Evolutionary conservation across 345 rosid species (phyloP), one percentile per base, ranked within the genome.

Genomic region (Psidium friedrichsthalianum): DNA sequence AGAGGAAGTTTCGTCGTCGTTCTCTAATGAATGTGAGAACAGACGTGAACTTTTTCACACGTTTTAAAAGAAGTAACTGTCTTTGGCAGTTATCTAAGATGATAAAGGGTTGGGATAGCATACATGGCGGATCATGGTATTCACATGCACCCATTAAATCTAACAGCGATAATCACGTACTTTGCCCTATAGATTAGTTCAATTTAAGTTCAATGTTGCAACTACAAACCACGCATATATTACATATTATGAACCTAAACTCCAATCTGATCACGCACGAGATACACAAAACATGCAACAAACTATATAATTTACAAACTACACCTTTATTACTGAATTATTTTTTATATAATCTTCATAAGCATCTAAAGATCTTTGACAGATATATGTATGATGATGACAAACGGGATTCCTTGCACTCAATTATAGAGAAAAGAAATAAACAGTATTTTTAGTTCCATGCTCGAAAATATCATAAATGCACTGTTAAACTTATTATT

Each of bases 301-400:
- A 15, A 8, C 12, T 2, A 64, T 7, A 64, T 29, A 16, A 64
- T 6, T 64, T 64, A 2, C 5, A 29, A 61, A 61, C 3, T 29
- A 29, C 29, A 61, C 3, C 55, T 5, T 5, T 53, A 2, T 53
- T 21, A 5, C 15, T 53, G 55, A 53, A 14, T 0, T 15, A 0
- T 15, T 15, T 27, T 0, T 29, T 29, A 15, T 15, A 15, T 36
- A 61, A 29, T 61, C 42, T 61, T 29, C 74, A 3, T 3, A 7
- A 15, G 42, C 42, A 61, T 61, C 42, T 29, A 14, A 61, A 3
- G 11, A 61, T 61, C 22, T 6, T 61, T 27, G 74, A 27, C 10
- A 61, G 1, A 29, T 27, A 1, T 13, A 40, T 40, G 42, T 40
- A 40, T 40, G 42, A 5, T 40, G 42, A 40, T 40, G 42, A 40